These are phyloP conservation scores for Zymoseptoria ardabiliae DNA, from an alignment of 2,329 filamentous ascomycete species.

Conservation along the genomic window DNA sequence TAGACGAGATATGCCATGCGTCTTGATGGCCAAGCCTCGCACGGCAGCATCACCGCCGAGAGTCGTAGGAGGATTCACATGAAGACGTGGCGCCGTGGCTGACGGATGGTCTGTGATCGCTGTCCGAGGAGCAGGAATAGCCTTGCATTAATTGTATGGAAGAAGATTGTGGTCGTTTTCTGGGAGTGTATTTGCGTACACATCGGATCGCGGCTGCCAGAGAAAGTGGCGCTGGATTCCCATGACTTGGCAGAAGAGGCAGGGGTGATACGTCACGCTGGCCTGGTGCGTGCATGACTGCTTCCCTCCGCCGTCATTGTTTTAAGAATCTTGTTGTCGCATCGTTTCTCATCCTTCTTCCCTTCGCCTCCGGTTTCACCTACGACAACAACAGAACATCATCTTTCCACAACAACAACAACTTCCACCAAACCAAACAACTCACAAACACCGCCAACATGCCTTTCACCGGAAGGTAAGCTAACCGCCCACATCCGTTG, in stretches of 20 bases:
- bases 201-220: neutral
- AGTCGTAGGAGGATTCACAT: neutral
- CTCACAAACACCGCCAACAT: slow-evolving; percentile 29
- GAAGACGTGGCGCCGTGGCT: neutral
- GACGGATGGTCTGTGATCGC: neutral
- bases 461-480: slow-evolving; percentile 54
- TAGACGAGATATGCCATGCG: neutral
- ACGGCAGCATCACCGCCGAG: neutral
- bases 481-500: slow-evolving; percentile 4
- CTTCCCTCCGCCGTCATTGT: neutral
- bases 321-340: neutral
- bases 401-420: neutral
- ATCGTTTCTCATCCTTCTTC: neutral
- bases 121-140: neutral
- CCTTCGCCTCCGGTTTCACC: neutral
- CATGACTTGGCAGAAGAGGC: neutral
- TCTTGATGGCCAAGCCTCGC: neutral
- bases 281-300: neutral
- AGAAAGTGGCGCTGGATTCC: neutral
- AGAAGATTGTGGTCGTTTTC: neutral
- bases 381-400: neutral
- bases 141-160: neutral
- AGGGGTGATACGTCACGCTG: neutral
- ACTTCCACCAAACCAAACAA: neutral
- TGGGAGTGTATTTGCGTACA: neutral